A percentile compares a stretch with the other conserved stretches of the same genome.
phyloP scores from a whole-genome alignment of 2,329 filamentous ascomycete species.

The Cladosporium sp. region DNA sequence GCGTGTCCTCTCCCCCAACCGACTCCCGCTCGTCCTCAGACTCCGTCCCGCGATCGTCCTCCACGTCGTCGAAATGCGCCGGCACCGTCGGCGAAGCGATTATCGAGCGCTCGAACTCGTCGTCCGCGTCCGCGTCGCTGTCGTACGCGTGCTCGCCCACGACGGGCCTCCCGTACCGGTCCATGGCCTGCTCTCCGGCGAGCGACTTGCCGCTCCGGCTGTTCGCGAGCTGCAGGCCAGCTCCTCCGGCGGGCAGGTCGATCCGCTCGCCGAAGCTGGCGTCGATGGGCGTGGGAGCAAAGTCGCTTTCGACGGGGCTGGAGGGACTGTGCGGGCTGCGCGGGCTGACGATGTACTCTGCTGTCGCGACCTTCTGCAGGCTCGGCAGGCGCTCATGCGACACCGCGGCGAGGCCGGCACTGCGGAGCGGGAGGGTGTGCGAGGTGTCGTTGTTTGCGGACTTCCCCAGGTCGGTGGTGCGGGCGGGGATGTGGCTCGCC shows the following conservation, averaged over 20 bases:
- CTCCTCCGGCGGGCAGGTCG: conserved; percentile 15
- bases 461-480: conserved; percentile 9
- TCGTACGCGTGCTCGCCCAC: conserved; percentile 50
- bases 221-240: background rate
- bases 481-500: conserved; percentile 24
- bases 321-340: conserved; percentile 13
- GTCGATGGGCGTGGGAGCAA: conserved; percentile 28
- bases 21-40: conserved; percentile 29
- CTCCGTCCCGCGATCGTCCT: conserved; percentile 59
- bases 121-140: conserved; percentile 72
- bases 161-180: conserved; percentile 27
- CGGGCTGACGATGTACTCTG: conserved; percentile 8
- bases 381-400: conserved; percentile 18
- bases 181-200: conserved; percentile 17
- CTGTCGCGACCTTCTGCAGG: conserved; percentile 10
- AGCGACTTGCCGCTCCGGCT: conserved; percentile 2
- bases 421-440: conserved; percentile 16
- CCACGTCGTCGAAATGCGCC: conserved; percentile 54
- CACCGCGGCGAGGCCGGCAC: conserved; percentile 4
- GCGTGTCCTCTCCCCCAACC: conserved; percentile 59
- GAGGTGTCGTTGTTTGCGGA: background rate
- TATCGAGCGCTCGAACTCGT: conserved; percentile 70
- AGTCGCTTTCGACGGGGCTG: conserved; percentile 25
- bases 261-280: conserved; percentile 24
- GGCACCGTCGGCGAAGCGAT: conserved; percentile 60